A percentile compares a stretch with the other conserved stretches of the same genome.
Evolutionary conservation across 2,329 filamentous ascomycete genomes (phyloP).

Genomic region (Zymoseptoria brevis): DNA sequence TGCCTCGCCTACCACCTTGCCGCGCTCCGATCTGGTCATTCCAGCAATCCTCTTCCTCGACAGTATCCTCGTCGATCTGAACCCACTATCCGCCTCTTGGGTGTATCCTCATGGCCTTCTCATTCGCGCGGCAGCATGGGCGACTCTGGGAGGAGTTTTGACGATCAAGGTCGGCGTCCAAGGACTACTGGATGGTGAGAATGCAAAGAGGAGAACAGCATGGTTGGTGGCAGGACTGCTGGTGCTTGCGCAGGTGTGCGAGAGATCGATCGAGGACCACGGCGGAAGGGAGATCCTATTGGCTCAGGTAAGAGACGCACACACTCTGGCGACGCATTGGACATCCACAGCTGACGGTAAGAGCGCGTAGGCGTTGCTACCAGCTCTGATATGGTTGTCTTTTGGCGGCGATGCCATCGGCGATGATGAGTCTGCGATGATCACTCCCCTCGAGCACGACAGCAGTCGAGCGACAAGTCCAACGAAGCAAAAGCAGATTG

Average conservation of each 20-base stretch:
- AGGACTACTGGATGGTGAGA: slow-evolving; percentile 11
- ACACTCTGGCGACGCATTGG: neutral
- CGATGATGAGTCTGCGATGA: neutral
- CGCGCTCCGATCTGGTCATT: neutral
- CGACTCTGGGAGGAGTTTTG: slow-evolving; percentile 31
- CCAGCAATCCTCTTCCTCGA: neutral
- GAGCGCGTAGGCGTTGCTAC: slow-evolving; percentile 22
- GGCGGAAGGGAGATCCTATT: slow-evolving; percentile 34
- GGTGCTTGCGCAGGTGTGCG: slow-evolving; percentile 37
- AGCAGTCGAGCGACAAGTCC: slow-evolving; percentile 6
- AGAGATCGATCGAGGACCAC: slow-evolving; percentile 29
- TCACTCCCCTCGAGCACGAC: neutral
- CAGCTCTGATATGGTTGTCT: slow-evolving; percentile 19
- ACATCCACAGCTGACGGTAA: slow-evolving; percentile 16
- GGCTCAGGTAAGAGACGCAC: slow-evolving; percentile 38
- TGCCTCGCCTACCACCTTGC: neutral
- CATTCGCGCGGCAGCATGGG: slow-evolving; percentile 37
- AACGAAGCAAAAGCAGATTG: slow-evolving; percentile 10
- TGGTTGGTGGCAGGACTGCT: slow-evolving; percentile 38
- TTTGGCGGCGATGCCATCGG: slow-evolving; percentile 13
- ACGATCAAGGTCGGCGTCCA: slow-evolving; percentile 26
- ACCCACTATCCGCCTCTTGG: slow-evolving; percentile 32
- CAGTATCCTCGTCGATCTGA: slow-evolving; percentile 26
- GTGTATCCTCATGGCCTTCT: slow-evolving; percentile 25
- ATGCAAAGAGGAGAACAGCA: slow-evolving; percentile 23